A percentile compares a stretch with the other conserved stretches of the same genome.
phyloP scores from a whole-genome alignment of 1,139 yeast genomes.

The Saccharomycopsis phalli region DNA sequence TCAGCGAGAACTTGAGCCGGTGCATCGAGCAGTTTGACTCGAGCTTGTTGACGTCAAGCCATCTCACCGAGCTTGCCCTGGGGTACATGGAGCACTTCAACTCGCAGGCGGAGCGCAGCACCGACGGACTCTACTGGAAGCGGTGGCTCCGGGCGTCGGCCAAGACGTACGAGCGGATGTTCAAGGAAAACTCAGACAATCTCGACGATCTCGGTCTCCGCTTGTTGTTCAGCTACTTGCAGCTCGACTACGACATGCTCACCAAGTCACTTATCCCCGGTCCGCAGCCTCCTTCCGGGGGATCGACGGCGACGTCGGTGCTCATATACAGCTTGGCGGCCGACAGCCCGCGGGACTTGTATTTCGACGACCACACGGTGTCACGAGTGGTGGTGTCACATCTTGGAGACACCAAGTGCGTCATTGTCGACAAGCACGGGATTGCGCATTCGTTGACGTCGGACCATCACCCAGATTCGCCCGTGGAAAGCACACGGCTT shows the following conservation, averaged over 20 bases:
- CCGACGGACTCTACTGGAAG: conserved; percentile 64
- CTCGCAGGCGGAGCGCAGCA: conserved; percentile 26
- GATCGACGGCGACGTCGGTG: conserved; percentile 80
- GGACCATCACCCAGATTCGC: conserved; percentile 82
- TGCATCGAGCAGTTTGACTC: conserved; percentile 10
- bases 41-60: conserved; percentile 5
- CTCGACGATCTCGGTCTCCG: conserved; percentile 51
- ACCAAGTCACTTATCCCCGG: conserved; percentile 4
- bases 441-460: conserved; percentile 69
- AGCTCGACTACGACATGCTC: conserved; percentile 36
- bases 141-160: conserved; percentile 53
- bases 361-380: conserved; percentile 63
- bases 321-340: conserved; percentile 46
- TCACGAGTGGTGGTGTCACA: conserved; percentile 74
- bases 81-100: conserved; percentile 42
- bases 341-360: conserved; percentile 37
- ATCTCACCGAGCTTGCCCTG: conserved; percentile 39
- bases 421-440: conserved; percentile 69
- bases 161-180: conserved; percentile 36
- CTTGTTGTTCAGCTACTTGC: conserved; percentile 52
- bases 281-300: conserved; percentile 34
- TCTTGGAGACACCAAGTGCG: conserved; percentile 92
- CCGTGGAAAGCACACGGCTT: conserved; percentile 66
- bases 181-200: conserved; percentile 31
- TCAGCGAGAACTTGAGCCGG: conserved; percentile 25